phyloP scores from a whole-genome alignment of 1,284 basidiomycete genomes.

The Rhodotorula sp. region DNA sequence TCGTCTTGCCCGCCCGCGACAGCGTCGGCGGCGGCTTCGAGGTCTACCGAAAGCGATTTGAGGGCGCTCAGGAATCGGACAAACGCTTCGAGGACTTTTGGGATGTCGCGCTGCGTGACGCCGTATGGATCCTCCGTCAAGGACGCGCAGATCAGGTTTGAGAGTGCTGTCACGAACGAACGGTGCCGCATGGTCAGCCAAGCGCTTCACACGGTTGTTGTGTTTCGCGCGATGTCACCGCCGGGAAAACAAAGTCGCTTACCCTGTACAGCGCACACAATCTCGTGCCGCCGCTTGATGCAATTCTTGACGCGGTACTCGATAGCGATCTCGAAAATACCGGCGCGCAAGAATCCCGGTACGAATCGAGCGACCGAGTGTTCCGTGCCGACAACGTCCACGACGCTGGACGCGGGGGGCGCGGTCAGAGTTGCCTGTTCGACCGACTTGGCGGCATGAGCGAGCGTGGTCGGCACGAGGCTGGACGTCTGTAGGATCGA shows the following conservation, averaged over 20 bases:
- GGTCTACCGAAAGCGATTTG: conserved; percentile 61
- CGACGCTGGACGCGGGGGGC: neutral
- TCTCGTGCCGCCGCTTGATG: conserved; percentile 13
- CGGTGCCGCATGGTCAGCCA: neutral
- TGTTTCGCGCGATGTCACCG: neutral
- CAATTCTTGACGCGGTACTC: conserved; percentile 18
- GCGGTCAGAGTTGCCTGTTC: neutral
- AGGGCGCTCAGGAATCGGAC: conserved; percentile 64
- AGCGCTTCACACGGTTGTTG: neutral
- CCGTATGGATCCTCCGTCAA: conserved; percentile 75
- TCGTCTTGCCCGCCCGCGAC: conserved; percentile 50
- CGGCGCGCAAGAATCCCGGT: conserved; percentile 9
- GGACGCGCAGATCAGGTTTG: conserved; percentile 67
- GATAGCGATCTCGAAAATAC: conserved; percentile 20
- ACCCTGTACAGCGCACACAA: conserved; percentile 35
- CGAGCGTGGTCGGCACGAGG: neutral
- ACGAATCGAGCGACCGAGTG: conserved; percentile 20
- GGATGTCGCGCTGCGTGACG: conserved; percentile 75
- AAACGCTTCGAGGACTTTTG: conserved; percentile 71
- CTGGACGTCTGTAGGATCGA: conserved; percentile 36
- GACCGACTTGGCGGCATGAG: neutral
- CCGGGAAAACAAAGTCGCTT: neutral
- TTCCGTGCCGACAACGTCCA: conserved; percentile 23
- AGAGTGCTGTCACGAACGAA: conserved; percentile 58
- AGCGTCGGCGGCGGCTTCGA: conserved; percentile 50